phyloP scores from a whole-genome alignment of 441 rosid species.

The Breynia disticha region DNA sequence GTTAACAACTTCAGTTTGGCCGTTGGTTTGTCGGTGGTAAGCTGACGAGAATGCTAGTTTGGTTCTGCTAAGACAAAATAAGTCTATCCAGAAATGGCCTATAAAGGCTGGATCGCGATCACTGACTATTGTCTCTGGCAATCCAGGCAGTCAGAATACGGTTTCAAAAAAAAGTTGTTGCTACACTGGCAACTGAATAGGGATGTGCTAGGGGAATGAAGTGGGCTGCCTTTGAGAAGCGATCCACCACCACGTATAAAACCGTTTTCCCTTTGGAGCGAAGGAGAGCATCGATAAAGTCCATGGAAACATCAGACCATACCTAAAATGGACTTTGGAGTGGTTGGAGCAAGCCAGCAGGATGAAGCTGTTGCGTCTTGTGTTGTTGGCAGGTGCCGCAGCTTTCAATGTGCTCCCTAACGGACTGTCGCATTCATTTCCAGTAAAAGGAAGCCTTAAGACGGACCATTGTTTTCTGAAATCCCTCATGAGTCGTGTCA shows the following conservation, averaged over 20 bases:
- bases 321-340: no score
- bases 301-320: no score
- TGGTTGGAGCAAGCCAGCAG: no score
- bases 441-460: not conserved
- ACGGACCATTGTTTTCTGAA: not conserved
- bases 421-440: no score
- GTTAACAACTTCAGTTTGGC: not conserved
- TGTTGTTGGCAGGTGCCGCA: no score
- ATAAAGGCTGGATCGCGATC: not conserved
- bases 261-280: no score
- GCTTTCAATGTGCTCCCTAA: not conserved
- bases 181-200: not conserved
- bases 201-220: not conserved
- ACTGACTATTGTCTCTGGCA: not conserved
- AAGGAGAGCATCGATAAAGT: no score
- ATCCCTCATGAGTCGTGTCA: not conserved
- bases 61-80: not conserved
- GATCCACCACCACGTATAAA: not conserved
- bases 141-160: not conserved
- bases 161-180: not conserved
- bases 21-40: not conserved
- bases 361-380: no score
- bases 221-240: not conserved
- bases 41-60: not conserved
- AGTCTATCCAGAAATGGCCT: not conserved